phyloP scores from a whole-genome alignment of 2,329 filamentous ascomycete species.

The Colletotrichum eremochloae region DNA sequence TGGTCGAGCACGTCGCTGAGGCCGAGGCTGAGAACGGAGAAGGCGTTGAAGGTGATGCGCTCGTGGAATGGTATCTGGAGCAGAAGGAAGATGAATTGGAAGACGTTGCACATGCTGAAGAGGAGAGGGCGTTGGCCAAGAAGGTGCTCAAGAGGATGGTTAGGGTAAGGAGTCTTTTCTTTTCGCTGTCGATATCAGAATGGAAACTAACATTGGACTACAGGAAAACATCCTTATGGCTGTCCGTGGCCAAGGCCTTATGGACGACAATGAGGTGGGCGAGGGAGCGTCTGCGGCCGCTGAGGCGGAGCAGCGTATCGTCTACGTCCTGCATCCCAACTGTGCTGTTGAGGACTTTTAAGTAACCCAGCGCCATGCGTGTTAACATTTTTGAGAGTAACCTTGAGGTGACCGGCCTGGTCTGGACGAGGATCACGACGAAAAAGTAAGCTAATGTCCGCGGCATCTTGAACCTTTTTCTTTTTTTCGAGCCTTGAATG shows the following conservation, averaged over 20 bases:
- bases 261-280: slow-evolving; percentile 58
- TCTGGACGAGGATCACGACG: slow-evolving; percentile 17
- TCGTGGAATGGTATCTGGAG: slow-evolving; percentile 92
- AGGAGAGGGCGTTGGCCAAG: slow-evolving; percentile 79
- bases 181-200: slow-evolving; percentile 59
- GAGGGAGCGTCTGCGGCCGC: slow-evolving; percentile 58
- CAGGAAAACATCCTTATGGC: slow-evolving; percentile 91
- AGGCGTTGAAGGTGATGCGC: slow-evolving; percentile 85
- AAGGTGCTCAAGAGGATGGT: slow-evolving; percentile 97
- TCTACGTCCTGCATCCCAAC: slow-evolving; percentile 96
- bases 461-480: slow-evolving; percentile 22
- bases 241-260: slow-evolving; percentile 73
- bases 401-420: not conserved
- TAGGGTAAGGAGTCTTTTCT: slow-evolving; percentile 66
- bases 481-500: not conserved
- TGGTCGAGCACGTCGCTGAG: slow-evolving; percentile 86
- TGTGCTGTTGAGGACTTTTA: slow-evolving; percentile 80
- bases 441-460: slow-evolving; percentile 26
- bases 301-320: slow-evolving; percentile 60
- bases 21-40: slow-evolving; percentile 83
- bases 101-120: slow-evolving; percentile 66
- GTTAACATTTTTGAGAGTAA: not conserved
- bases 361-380: slow-evolving; percentile 16
- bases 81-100: slow-evolving; percentile 87
- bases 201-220: slow-evolving; percentile 54